These are phyloP conservation scores for Curvularia sp. DNA, from an alignment of 2,329 filamentous ascomycete species.

Conservation along the genomic window DNA sequence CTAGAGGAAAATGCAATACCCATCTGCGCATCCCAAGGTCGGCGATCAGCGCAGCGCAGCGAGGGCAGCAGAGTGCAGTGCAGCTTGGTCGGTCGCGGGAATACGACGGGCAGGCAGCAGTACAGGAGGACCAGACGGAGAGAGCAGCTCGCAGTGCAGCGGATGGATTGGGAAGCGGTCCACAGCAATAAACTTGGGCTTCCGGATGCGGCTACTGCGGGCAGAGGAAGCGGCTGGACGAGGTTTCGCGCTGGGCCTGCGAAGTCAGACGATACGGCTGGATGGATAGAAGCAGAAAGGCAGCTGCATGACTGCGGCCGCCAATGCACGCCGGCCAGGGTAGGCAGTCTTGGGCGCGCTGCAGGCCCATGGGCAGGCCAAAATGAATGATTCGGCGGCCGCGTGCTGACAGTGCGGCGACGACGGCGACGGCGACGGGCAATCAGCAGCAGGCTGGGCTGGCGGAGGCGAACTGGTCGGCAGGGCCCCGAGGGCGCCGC, in stretches of 20 bases:
- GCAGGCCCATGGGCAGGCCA: slow-evolving; percentile 25
- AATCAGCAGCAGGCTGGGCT: too few relatives aligned
- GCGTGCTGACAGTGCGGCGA: slow-evolving; percentile 40
- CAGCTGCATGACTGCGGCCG: slow-evolving; percentile 48
- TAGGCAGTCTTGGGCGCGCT: slow-evolving; percentile 31
- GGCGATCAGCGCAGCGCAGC: slow-evolving; percentile 34
- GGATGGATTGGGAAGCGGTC: slow-evolving; percentile 24
- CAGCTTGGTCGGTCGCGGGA: slow-evolving; percentile 19
- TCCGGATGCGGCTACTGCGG: slow-evolving; percentile 47
- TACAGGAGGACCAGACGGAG: background rate
- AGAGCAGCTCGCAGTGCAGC: background rate
- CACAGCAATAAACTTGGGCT: slow-evolving; percentile 36
- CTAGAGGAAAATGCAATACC: slow-evolving; percentile 31
- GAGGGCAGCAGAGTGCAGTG: slow-evolving; percentile 9
- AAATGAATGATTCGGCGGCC: slow-evolving; percentile 40
- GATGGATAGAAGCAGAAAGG: slow-evolving; percentile 35
- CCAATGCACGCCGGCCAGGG: slow-evolving; percentile 39
- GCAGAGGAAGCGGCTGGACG: slow-evolving; percentile 37
- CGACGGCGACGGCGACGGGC: background rate
- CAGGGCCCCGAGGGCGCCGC: too few relatives aligned
- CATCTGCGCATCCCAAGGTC: slow-evolving; percentile 16
- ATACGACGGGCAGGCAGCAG: slow-evolving; percentile 27
- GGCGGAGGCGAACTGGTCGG: background rate
- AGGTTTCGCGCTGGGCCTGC: slow-evolving; percentile 16
- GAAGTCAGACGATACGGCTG: slow-evolving; percentile 46